phyloP scores from a whole-genome alignment of 2,329 filamentous ascomycete genomes.

The Epichloe glyceriae region DNA sequence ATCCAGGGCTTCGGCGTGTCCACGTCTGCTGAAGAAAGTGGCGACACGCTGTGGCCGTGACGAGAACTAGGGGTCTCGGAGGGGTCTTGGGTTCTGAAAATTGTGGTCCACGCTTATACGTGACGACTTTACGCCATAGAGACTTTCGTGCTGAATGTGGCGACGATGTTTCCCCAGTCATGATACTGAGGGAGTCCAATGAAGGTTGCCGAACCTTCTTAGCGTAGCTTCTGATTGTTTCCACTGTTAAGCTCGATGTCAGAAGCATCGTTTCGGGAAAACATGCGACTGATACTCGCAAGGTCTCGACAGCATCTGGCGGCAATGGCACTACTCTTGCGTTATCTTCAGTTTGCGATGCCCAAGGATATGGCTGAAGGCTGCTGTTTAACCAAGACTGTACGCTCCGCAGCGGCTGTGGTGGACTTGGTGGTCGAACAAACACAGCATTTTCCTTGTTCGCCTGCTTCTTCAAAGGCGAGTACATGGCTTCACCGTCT shows the following conservation, averaged over 20 bases:
- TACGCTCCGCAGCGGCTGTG: slow-evolving; percentile 22
- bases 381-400: slow-evolving; percentile 24
- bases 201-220: slow-evolving; percentile 35
- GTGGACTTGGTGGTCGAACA: slow-evolving; percentile 20
- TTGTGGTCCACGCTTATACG: slow-evolving; percentile 13
- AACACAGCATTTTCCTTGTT: slow-evolving; percentile 13
- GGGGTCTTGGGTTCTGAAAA: slow-evolving; percentile 1
- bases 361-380: slow-evolving; percentile 16
- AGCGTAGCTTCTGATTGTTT: slow-evolving; percentile 44
- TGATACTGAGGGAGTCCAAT: slow-evolving; percentile 12
- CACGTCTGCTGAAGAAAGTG: slow-evolving; percentile 8
- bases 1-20: slow-evolving; percentile 25
- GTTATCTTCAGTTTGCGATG: slow-evolving; percentile 21
- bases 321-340: slow-evolving; percentile 34
- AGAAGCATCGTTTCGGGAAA: slow-evolving; percentile 48
- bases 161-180: slow-evolving; percentile 9
- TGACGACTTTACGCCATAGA: slow-evolving; percentile 24
- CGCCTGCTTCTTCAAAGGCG: slow-evolving; percentile 5
- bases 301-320: slow-evolving; percentile 38
- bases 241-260: slow-evolving; percentile 40
- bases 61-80: neutral
- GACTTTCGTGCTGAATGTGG: slow-evolving; percentile 14
- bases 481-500: slow-evolving; percentile 7
- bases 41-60: slow-evolving; percentile 4
- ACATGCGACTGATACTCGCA: slow-evolving; percentile 39